Evolutionary conservation across 306 rosid genomes (phyloP).

Genomic region (Dalbergia cultrata): DNA sequence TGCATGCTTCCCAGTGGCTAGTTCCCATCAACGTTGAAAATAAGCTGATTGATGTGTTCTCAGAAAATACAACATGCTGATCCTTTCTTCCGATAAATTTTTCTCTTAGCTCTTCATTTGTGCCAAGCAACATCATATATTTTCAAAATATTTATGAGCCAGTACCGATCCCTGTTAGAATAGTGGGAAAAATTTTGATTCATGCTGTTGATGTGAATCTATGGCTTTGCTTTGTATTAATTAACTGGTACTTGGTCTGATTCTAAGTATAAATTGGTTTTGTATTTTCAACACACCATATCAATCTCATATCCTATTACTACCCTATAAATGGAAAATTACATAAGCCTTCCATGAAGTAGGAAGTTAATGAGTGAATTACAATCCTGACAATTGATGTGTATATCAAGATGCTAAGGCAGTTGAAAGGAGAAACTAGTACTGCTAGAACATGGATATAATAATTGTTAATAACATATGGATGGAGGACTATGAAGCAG

Average conservation of each 20-base stretch:
- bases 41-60: too few species aligned
- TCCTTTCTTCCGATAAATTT: not conserved
- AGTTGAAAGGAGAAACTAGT: too few species aligned
- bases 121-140: conserved; percentile 11
- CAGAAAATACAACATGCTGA: not conserved
- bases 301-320: not conserved
- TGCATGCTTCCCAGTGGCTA: too few species aligned
- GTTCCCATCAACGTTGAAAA: too few species aligned
- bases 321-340: not conserved
- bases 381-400: too few species aligned
- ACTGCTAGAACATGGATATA: too few species aligned
- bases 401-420: too few species aligned
- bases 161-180: not conserved
- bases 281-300: conserved; percentile 7
- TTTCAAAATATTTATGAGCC: not conserved
- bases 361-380: too few species aligned
- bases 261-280: not conserved
- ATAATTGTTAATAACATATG: too few species aligned
- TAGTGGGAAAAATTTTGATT: not conserved
- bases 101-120: not conserved
- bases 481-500: too few species aligned
- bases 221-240: not conserved
- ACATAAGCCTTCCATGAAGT: too few species aligned
- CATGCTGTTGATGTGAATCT: not conserved
- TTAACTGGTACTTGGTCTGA: not conserved